Evolutionary conservation across 2,329 filamentous ascomycete genomes (phyloP).

Genomic region (Celoporthe dispersa): DNA sequence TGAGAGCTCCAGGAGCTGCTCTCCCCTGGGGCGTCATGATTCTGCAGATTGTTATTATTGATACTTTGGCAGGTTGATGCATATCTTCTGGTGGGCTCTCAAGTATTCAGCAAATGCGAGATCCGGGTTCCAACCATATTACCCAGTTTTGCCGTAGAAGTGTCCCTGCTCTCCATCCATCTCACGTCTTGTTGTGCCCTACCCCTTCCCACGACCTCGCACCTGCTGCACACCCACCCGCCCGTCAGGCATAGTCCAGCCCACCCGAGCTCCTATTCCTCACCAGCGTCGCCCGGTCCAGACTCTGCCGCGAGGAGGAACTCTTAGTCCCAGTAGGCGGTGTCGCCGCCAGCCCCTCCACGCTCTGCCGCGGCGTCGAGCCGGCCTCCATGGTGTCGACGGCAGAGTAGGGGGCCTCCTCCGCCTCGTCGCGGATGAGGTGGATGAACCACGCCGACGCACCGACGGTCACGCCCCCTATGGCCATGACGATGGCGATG

Average conservation of each 20-base stretch:
- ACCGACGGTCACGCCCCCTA: slow-evolving; percentile 80
- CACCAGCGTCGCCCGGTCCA: slow-evolving; percentile 51
- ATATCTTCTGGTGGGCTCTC: not conserved
- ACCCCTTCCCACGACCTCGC: not conserved
- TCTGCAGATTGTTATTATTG: not conserved
- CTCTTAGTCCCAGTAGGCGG: slow-evolving; percentile 33
- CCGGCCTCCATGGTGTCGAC: slow-evolving; percentile 42
- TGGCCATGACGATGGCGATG: slow-evolving; percentile 82
- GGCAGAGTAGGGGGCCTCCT: slow-evolving; percentile 33
- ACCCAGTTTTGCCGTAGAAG: no score
- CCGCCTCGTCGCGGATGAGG: slow-evolving; percentile 65
- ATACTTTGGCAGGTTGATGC: not conserved
- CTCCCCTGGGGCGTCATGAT: not conserved
- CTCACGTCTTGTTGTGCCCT: not conserved
- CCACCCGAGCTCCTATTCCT: slow-evolving; percentile 56
- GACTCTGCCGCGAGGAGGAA: slow-evolving; percentile 41
- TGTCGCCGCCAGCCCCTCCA: slow-evolving; percentile 39
- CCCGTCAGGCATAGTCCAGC: slow-evolving; percentile 46
- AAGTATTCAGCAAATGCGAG: not conserved
- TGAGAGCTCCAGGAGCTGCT: no score
- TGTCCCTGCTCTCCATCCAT: no score
- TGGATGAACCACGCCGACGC: slow-evolving; percentile 75
- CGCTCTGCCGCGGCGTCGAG: slow-evolving; percentile 46
- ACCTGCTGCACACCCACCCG: not conserved
- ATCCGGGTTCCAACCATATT: not conserved